phyloP scores from a whole-genome alignment of 2,329 filamentous ascomycete species.

The Elsinoe perseae region DNA sequence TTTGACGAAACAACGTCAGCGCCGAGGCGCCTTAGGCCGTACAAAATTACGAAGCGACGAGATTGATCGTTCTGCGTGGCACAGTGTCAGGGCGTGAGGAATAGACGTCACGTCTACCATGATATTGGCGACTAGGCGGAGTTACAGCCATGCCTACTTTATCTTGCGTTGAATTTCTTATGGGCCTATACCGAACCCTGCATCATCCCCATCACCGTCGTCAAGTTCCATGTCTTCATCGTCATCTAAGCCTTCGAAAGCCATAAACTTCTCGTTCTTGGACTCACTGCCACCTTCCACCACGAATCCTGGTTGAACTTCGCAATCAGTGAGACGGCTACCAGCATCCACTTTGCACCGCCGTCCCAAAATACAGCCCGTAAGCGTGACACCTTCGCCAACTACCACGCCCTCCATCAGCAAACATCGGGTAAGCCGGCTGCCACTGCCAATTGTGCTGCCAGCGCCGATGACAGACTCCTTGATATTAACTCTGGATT shows the following conservation, averaged over 20 bases:
- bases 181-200: neutral
- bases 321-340: constrained; percentile 70
- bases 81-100: too few species aligned
- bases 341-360: constrained; percentile 71
- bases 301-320: constrained; percentile 79
- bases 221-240: constrained; percentile 23
- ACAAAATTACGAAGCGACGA: too few species aligned
- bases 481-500: constrained; percentile 86
- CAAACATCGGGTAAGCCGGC: constrained; percentile 76
- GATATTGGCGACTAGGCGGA: too few species aligned
- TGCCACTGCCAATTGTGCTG: constrained; percentile 79
- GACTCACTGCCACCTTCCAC: constrained; percentile 64
- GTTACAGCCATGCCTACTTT: too few species aligned
- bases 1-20: too few species aligned
- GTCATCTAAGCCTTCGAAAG: constrained; percentile 35
- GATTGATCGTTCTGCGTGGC: too few species aligned
- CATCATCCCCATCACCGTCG: constrained; percentile 20
- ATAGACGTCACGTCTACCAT: too few species aligned
- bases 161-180: too few species aligned
- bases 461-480: constrained; percentile 81
- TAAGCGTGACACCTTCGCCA: constrained; percentile 75
- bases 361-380: constrained; percentile 77
- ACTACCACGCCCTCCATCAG: constrained; percentile 88
- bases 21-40: too few species aligned
- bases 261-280: constrained; percentile 57